Evolutionary conservation across 306 rosid genomes (phyloP).

Genomic region (Trifolium repens): DNA sequence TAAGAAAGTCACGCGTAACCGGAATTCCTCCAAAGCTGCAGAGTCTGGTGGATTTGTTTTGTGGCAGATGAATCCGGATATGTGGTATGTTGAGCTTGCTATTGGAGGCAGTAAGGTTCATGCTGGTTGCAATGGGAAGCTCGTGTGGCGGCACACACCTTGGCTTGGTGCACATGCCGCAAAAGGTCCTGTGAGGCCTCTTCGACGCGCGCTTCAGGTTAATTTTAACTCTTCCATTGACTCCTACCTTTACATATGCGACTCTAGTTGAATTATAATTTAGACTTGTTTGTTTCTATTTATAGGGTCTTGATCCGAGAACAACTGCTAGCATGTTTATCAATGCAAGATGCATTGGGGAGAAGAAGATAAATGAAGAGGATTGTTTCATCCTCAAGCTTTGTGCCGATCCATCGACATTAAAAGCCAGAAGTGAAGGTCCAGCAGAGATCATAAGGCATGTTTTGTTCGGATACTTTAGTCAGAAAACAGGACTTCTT

Average conservation of each 20-base stretch:
- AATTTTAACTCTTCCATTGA: conserved; percentile 3
- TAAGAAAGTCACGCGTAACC: conserved; percentile 70
- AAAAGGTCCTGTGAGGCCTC: conserved; percentile 95
- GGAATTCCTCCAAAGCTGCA: conserved; percentile 80
- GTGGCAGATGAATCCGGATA: conserved; percentile 99
- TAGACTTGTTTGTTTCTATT: conserved; percentile 13
- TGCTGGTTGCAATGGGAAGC: conserved; percentile 96
- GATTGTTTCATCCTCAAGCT: conserved; percentile 99
- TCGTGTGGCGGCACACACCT: conserved; percentile 99
- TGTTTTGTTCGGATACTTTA: conserved; percentile 95
- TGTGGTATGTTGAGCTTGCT: conserved; percentile 99
- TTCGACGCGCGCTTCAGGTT: conserved; percentile 96
- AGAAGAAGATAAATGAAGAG: conserved; percentile 88
- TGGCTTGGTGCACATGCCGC: conserved; percentile 99
- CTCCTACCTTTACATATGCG: neutral
- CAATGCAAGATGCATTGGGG: conserved; percentile 94
- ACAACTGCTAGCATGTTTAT: conserved; percentile 96
- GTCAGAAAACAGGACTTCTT: conserved; percentile 96
- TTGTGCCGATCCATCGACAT: conserved; percentile 80
- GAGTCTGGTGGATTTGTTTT: conserved; percentile 94
- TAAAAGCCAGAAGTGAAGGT: conserved; percentile 98
- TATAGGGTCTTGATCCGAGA: conserved; percentile 95
- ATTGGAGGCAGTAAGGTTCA: conserved; percentile 98
- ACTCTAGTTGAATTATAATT: neutral
- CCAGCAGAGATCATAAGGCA: conserved; percentile 99